A percentile compares a stretch with the other conserved stretches of the same genome.
These are phyloP conservation scores for Suhomyces maxii DNA, from an alignment of 1,139 yeast species.

Conservation along the genomic window DNA sequence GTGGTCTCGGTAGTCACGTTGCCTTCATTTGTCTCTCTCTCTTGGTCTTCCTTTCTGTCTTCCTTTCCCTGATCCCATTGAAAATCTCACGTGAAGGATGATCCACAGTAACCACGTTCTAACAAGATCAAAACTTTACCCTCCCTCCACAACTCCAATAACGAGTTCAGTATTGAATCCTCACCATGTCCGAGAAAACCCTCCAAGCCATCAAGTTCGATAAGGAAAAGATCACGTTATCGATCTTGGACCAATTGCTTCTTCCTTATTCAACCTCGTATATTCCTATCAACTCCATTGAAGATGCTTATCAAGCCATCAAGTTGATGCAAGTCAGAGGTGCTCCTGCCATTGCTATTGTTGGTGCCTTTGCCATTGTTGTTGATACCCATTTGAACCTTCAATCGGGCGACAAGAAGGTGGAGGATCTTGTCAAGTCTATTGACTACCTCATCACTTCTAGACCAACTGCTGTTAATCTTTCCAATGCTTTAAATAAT, in stretches of 20 bases:
- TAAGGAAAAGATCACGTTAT: conserved; percentile 43
- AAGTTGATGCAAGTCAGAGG: conserved; percentile 94
- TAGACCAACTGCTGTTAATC: conserved; percentile 94
- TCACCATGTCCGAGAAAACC: conserved; percentile 18
- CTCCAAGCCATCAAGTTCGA: conserved; percentile 74
- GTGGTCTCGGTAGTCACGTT: no score
- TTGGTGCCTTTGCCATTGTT: conserved; percentile 82
- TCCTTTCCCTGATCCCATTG: background rate
- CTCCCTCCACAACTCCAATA: no score
- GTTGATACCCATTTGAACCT: conserved; percentile 52
- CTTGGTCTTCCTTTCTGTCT: no score
- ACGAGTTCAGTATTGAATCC: no score
- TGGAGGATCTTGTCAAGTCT: conserved; percentile 38
- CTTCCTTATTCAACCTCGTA: conserved; percentile 80
- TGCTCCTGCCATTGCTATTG: conserved; percentile 97
- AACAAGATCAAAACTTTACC: no score
- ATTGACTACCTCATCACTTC: conserved; percentile 71
- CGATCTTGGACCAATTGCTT: conserved; percentile 75
- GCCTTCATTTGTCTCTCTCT: no score
- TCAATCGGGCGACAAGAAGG: conserved; percentile 14
- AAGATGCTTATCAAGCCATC: conserved; percentile 80
- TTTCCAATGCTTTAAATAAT: conserved; percentile 73
- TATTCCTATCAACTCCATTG: conserved; percentile 55
- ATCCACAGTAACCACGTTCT: conserved; percentile 3
- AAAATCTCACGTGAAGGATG: conserved; percentile 2